A percentile compares a stretch with the other conserved stretches of the same genome.
Evolutionary conservation across 192 early-diverging fungal genomes (phyloP).

Genomic region (Helicostylum pulchrum): DNA sequence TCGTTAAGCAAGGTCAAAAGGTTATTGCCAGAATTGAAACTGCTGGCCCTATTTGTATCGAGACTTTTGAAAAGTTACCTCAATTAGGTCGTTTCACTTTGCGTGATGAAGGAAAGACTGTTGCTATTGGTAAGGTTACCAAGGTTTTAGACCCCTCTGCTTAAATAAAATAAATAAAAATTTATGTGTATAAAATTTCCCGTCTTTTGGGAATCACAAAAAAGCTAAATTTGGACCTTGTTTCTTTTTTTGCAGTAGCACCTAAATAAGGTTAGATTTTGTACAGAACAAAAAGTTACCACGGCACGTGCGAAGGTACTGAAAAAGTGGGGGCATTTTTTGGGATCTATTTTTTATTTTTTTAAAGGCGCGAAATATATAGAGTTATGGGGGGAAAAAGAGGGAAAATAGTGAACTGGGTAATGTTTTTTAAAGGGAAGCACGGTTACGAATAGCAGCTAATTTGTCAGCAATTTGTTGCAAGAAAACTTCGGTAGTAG

Average conservation of each 20-base stretch:
- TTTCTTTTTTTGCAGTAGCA: no score
- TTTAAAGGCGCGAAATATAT: no score
- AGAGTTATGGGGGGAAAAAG: no score
- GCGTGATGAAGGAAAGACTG: conserved; percentile 94
- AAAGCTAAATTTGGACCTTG: background rate
- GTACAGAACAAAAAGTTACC: no score
- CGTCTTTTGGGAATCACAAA: background rate
- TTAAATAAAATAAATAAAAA: conserved; percentile 19
- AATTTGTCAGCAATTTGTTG: conserved; percentile 68
- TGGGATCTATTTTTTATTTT: no score
- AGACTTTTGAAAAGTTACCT: conserved; percentile 81
- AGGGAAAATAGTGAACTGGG: background rate
- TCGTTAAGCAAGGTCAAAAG: conserved; percentile 89
- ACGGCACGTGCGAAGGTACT: no score
- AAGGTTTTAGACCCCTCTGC: conserved; percentile 56
- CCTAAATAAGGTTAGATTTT: no score
- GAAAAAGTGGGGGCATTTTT: no score
- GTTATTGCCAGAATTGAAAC: conserved; percentile 85
- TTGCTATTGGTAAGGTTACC: conserved; percentile 93
- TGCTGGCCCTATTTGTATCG: conserved; percentile 75
- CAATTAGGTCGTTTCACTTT: conserved; percentile 98
- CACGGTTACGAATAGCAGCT: conserved; percentile 24
- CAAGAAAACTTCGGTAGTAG: conserved; percentile 86
- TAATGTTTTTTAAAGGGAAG: conserved; percentile 18
- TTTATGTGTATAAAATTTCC: background rate